Evolutionary conservation across 148 eudicot species (phyloP).

Genomic region (Salicornia ramosissima): DNA sequence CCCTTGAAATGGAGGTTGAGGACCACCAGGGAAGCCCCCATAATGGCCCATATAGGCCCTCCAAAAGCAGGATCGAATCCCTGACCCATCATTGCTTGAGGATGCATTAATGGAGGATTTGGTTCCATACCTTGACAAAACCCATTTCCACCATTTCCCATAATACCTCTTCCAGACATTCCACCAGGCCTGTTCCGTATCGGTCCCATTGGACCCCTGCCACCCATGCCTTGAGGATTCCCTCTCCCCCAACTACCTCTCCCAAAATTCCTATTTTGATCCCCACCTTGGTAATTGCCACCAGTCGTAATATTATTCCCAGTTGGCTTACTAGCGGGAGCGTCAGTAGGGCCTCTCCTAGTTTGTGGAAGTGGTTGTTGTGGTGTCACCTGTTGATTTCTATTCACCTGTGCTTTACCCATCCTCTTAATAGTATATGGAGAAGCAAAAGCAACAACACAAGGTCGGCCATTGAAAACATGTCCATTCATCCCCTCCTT

Average conservation of each 20-base stretch:
- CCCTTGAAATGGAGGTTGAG: conserved; percentile 64
- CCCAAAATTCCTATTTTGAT: conserved; percentile 40
- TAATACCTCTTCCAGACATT: conserved; percentile 59
- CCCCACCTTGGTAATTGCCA: conserved; percentile 49
- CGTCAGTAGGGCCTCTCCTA: conserved; percentile 47
- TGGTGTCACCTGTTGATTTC: conserved; percentile 42
- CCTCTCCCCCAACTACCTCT: conserved; percentile 91
- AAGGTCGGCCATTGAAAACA: conserved; percentile 70
- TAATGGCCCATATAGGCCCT: conserved; percentile 68
- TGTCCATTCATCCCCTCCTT: conserved; percentile 89
- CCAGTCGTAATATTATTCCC: conserved; percentile 44
- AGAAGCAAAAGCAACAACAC: conserved; percentile 83
- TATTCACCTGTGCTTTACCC: conserved; percentile 70
- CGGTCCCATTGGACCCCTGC: conserved; percentile 55
- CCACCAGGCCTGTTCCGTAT: conserved; percentile 60
- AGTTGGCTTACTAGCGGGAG: conserved; percentile 27
- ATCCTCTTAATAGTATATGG: conserved; percentile 60
- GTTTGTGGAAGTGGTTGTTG: conserved; percentile 35
- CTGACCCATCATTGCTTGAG: conserved; percentile 82
- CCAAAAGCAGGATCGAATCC: conserved; percentile 87
- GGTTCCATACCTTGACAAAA: conserved; percentile 68
- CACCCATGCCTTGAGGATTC: conserved; percentile 57
- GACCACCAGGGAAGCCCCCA: conserved; percentile 66
- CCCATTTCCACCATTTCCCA: conserved; percentile 69
- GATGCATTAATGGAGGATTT: conserved; percentile 63